Percentiles rank a stretch among this genome's conserved stretches.
These are phyloP conservation scores for Ramalina intermedia DNA, from an alignment of 495 filamentous ascomycete species.

Conservation along the genomic window DNA sequence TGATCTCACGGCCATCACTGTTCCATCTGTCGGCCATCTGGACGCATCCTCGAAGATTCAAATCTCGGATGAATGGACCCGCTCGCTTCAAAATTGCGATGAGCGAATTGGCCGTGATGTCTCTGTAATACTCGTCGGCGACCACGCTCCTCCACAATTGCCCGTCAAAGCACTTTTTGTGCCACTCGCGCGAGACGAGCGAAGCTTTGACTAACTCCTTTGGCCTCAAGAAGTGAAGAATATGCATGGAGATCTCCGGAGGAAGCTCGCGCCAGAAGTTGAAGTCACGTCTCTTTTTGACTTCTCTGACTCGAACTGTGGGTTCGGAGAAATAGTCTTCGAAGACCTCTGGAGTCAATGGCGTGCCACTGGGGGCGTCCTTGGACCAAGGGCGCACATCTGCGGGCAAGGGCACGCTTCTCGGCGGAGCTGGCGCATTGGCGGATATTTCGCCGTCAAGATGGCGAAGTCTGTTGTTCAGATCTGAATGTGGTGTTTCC, in stretches of 20 bases:
- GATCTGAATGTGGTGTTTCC: constrained; percentile 21
- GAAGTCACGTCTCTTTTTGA: constrained; percentile 33
- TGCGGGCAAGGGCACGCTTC: constrained; percentile 46
- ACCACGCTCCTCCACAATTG: constrained; percentile 83
- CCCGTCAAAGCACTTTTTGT: constrained; percentile 84
- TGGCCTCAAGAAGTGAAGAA: constrained; percentile 63
- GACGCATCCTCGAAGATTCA: constrained; percentile 69
- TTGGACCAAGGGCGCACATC: constrained; percentile 42
- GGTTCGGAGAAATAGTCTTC: constrained; percentile 34
- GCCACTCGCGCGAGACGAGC: constrained; percentile 63
- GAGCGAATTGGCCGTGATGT: constrained; percentile 70
- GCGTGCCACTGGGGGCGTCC: constrained; percentile 13
- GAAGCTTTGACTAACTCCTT: constrained; percentile 75
- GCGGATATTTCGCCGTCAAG: constrained; percentile 22
- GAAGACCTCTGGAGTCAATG: constrained; percentile 14
- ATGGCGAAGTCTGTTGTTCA: constrained; percentile 35
- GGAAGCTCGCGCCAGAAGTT: constrained; percentile 75
- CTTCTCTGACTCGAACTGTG: constrained; percentile 16
- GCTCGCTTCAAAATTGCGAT: constrained; percentile 73
- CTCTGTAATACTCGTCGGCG: constrained; percentile 70
- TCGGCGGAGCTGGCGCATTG: constrained; percentile 19
- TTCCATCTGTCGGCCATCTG: constrained; percentile 70
- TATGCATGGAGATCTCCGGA: constrained; percentile 61
- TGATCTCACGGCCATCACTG: constrained; percentile 49
- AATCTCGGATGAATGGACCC: constrained; percentile 77